phyloP scores from a whole-genome alignment of 2,329 filamentous ascomycete species.

The Volutella citrinella region DNA sequence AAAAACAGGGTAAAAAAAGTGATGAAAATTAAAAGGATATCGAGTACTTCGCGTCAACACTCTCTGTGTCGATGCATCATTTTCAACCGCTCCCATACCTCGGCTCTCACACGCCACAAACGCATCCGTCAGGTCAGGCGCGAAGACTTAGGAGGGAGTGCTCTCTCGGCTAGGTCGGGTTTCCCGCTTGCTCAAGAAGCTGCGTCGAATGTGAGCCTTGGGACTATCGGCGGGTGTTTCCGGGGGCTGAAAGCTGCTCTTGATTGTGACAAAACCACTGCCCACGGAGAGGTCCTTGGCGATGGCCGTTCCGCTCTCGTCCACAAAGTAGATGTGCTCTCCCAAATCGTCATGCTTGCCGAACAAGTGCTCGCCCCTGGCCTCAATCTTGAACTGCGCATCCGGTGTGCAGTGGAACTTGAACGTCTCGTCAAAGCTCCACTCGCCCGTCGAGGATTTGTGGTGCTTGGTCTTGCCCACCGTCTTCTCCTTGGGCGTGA shows the following conservation, averaged over 20 bases:
- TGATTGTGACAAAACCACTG: slow-evolving; percentile 66
- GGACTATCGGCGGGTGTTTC: slow-evolving; percentile 49
- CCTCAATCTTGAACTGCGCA: slow-evolving; percentile 79
- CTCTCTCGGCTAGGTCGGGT: slow-evolving; percentile 42
- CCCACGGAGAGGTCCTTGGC: slow-evolving; percentile 77
- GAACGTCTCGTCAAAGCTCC: slow-evolving; percentile 76
- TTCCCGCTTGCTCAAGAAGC: slow-evolving; percentile 55
- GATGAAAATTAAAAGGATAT: too few relatives aligned
- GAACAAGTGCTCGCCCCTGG: slow-evolving; percentile 82
- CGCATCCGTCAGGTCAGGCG: too few relatives aligned
- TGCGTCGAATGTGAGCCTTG: slow-evolving; percentile 45
- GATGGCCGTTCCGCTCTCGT: slow-evolving; percentile 65
- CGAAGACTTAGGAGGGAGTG: slow-evolving; percentile 31
- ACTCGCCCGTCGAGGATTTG: slow-evolving; percentile 65
- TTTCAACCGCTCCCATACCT: too few relatives aligned
- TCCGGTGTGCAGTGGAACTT: slow-evolving; percentile 77
- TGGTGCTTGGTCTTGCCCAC: slow-evolving; percentile 91
- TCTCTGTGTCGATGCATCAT: too few relatives aligned
- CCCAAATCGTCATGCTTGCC: slow-evolving; percentile 81
- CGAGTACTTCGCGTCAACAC: too few relatives aligned
- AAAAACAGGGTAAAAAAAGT: too few relatives aligned
- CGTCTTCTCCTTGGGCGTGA: slow-evolving; percentile 69
- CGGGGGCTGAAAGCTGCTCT: slow-evolving; percentile 64
- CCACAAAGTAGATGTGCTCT: slow-evolving; percentile 86
- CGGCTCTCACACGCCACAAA: too few relatives aligned